Percentiles rank a stretch among this genome's conserved stretches.
phyloP scores from a whole-genome alignment of 78 protist species.

The Emiliania huxleyi region DNA sequence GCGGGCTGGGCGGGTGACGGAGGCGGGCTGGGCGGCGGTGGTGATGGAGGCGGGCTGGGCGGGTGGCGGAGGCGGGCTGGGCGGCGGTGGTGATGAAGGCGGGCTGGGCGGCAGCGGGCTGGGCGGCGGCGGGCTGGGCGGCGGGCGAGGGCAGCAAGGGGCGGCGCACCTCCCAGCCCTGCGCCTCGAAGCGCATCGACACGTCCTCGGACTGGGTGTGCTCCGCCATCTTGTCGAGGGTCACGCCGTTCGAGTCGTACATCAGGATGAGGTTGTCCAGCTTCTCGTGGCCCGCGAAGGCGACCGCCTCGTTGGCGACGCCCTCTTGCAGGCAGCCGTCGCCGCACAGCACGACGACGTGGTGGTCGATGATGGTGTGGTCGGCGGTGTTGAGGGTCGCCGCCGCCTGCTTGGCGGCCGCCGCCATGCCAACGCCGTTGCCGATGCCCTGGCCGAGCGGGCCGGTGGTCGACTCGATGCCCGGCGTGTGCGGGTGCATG shows the following conservation, averaged over 20 bases:
- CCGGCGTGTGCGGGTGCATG: constrained; percentile 54
- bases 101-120: too few relatives aligned
- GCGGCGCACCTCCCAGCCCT: constrained; percentile 79
- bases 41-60: too few relatives aligned
- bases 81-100: too few relatives aligned
- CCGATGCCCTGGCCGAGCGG: constrained; percentile 79
- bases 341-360: constrained; percentile 54
- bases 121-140: too few relatives aligned
- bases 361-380: constrained; percentile 61
- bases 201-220: constrained; percentile 64
- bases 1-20: too few relatives aligned
- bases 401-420: constrained; percentile 58
- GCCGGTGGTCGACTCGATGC: constrained; percentile 79
- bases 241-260: constrained; percentile 71
- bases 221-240: constrained; percentile 71
- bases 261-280: constrained; percentile 65
- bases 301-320: constrained; percentile 68
- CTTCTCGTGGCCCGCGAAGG: constrained; percentile 71
- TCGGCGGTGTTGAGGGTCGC: constrained; percentile 63
- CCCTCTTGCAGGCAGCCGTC: constrained; percentile 80
- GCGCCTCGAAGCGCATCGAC: constrained; percentile 61
- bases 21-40: too few relatives aligned
- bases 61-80: too few relatives aligned
- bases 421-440: constrained; percentile 76
- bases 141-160: too few relatives aligned